Conservation (phyloP, 352 stramenopile species). For the Globisporangium okanoganense region DNA sequence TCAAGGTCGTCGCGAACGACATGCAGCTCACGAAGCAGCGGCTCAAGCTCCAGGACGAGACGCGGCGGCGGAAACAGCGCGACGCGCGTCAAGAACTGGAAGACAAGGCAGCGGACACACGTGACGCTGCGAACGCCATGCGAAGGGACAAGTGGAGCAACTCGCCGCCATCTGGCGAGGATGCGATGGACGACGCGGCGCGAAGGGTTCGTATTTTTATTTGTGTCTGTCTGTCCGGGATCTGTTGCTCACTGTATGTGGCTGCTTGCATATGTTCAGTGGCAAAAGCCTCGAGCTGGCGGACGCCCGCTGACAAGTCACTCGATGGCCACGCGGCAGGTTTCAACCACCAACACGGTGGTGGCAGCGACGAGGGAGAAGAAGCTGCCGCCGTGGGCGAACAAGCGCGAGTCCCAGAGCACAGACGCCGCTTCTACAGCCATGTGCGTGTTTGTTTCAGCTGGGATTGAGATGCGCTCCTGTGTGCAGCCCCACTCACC, state of each 20-base stretch:
- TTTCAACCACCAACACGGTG: background rate
- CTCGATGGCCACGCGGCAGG: conserved; percentile 1
- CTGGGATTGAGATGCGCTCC: background rate
- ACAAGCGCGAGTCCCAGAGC: conserved; percentile 14
- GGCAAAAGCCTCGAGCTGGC: conserved; percentile 9
- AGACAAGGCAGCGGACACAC: conserved; percentile 1
- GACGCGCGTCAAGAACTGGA: conserved; percentile 1
- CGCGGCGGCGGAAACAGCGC: conserved; percentile 10
- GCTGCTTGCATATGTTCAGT: background rate
- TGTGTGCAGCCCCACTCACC: background rate
- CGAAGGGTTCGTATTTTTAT: background rate
- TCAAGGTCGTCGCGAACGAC: conserved; percentile 22
- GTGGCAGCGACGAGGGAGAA: background rate
- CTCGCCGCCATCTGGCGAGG: conserved; percentile 6
- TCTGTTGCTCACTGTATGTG: background rate
- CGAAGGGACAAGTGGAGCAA: conserved; percentile 15
- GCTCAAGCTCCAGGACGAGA: conserved; percentile 9
- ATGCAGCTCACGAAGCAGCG: conserved; percentile 27
- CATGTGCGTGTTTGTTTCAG: conserved; percentile 1
- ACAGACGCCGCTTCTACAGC: conserved; percentile 12
- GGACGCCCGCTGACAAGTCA: conserved; percentile 3
- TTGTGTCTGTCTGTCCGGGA: background rate
- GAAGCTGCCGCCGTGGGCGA: conserved; percentile 18
- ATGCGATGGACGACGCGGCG: conserved; percentile 10
- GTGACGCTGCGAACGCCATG: conserved; percentile 17